Evolutionary conservation across 202 grass and related monocot genomes (phyloP).

Genomic region (Zoysia matrella): DNA sequence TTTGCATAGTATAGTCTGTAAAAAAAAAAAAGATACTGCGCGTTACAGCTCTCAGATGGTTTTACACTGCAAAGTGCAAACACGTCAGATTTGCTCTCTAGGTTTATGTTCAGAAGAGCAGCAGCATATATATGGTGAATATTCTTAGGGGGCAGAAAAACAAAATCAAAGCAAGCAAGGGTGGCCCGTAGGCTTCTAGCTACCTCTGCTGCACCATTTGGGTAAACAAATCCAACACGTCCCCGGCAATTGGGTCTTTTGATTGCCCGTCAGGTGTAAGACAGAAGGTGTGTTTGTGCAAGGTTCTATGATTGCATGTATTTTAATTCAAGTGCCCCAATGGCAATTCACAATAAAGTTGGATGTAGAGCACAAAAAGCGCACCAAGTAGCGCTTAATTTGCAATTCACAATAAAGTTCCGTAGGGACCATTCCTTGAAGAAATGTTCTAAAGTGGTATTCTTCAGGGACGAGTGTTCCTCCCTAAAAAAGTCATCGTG

Average conservation of each 20-base stretch:
- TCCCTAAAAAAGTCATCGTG: background rate
- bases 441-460: constrained; percentile 20
- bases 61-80: background rate
- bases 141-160: background rate
- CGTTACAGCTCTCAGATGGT: background rate
- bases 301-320: constrained; percentile 42
- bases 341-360: constrained; percentile 41
- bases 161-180: constrained; percentile 35
- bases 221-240: constrained; percentile 32
- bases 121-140: background rate
- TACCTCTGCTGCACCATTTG: background rate
- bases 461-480: background rate
- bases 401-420: constrained; percentile 27
- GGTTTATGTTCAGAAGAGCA: background rate
- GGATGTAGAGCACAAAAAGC: constrained; percentile 55
- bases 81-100: background rate
- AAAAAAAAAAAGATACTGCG: too few species aligned
- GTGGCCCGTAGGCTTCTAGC: background rate
- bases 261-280: constrained; percentile 53
- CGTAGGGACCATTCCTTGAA: constrained; percentile 9
- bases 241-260: constrained; percentile 13
- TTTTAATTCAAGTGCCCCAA: constrained; percentile 44
- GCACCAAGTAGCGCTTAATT: constrained; percentile 33
- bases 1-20: too few species aligned
- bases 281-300: constrained; percentile 39